Percentiles rank a stretch among this genome's conserved stretches.
These are phyloP conservation scores for Hypholoma sublateritium DNA, from an alignment of 768 basidiomycete species.

Conservation along the genomic window DNA sequence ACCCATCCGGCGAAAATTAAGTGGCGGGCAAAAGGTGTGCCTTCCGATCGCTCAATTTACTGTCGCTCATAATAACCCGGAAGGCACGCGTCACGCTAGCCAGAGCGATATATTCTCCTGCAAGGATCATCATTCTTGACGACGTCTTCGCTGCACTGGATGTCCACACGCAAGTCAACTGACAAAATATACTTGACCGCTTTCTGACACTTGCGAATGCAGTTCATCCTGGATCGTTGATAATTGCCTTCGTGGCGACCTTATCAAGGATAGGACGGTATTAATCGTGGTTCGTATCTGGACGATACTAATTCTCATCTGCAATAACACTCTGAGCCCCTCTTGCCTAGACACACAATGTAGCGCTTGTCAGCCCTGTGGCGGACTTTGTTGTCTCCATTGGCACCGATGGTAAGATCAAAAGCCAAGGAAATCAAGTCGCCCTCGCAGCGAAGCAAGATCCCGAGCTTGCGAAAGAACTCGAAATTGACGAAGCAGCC, in stretches of 20 bases:
- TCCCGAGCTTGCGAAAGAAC: constrained; percentile 29
- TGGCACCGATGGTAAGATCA: constrained; percentile 48
- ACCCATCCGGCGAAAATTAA: background rate
- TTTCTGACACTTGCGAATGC: constrained; percentile 31
- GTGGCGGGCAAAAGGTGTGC: constrained; percentile 40
- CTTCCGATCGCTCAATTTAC: background rate
- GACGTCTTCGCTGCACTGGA: constrained; percentile 70
- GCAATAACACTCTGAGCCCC: constrained; percentile 20
- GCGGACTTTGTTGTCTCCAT: constrained; percentile 59
- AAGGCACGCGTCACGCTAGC: constrained; percentile 46
- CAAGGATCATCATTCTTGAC: constrained; percentile 65
- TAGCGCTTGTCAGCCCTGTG: constrained; percentile 48
- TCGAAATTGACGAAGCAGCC: constrained; percentile 22
- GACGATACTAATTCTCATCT: constrained; percentile 79
- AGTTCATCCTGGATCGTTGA: constrained; percentile 70
- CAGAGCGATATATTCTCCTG: constrained; percentile 46
- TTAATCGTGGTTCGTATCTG: constrained; percentile 40
- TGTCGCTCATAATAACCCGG: background rate
- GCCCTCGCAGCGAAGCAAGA: constrained; percentile 43
- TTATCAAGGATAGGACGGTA: constrained; percentile 74
- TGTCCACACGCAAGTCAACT: constrained; percentile 23
- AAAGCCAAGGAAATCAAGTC: constrained; percentile 41
- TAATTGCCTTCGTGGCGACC: constrained; percentile 72
- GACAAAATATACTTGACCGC: background rate
- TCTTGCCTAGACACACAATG: constrained; percentile 38